Conservation (phyloP, 2,329 filamentous ascomycete genomes). For the Ophiocordyceps robertsii region DNA sequence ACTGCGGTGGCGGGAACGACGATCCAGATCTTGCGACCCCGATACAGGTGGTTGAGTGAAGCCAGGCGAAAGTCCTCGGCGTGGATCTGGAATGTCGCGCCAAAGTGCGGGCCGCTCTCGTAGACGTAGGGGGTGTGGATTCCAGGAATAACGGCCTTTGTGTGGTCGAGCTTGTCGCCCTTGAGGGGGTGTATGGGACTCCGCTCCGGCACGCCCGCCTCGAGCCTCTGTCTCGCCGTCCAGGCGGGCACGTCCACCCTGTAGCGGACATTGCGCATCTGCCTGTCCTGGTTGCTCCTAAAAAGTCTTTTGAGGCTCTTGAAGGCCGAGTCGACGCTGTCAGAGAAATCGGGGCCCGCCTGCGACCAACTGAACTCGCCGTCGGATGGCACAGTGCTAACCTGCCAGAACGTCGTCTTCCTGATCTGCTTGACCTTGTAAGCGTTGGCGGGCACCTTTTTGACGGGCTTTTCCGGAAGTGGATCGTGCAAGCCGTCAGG, state of each 20-base stretch:
- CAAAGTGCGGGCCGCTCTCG: constrained; percentile 23
- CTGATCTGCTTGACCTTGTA: constrained; percentile 21
- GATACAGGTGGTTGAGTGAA: constrained; percentile 25
- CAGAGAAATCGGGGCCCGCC: constrained; percentile 10
- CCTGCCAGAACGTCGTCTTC: constrained; percentile 21
- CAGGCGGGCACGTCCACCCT: constrained; percentile 24
- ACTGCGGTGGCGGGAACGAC: constrained; percentile 22
- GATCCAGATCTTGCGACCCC: constrained; percentile 26
- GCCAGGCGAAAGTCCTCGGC: constrained; percentile 25
- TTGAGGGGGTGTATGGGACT: constrained; percentile 24
- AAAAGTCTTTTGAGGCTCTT: constrained; percentile 21
- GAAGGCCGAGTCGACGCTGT: constrained; percentile 13
- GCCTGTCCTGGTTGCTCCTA: constrained; percentile 18
- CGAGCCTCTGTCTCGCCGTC: constrained; percentile 18
- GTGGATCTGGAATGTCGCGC: constrained; percentile 25
- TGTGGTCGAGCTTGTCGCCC: constrained; percentile 22
- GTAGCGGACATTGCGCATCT: constrained; percentile 23
- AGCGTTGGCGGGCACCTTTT: constrained; percentile 19
- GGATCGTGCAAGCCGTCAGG: constrained; percentile 16
- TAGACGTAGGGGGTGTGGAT: constrained; percentile 27
- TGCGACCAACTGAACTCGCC: constrained; percentile 17
- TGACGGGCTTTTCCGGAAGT: constrained; percentile 16
- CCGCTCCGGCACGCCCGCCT: constrained; percentile 20
- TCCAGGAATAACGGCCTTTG: constrained; percentile 23
- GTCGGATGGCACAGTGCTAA: constrained; percentile 19